Conservation (phyloP, 1,139 yeast species). For the Sugiyamaella castrensis region DNA sequence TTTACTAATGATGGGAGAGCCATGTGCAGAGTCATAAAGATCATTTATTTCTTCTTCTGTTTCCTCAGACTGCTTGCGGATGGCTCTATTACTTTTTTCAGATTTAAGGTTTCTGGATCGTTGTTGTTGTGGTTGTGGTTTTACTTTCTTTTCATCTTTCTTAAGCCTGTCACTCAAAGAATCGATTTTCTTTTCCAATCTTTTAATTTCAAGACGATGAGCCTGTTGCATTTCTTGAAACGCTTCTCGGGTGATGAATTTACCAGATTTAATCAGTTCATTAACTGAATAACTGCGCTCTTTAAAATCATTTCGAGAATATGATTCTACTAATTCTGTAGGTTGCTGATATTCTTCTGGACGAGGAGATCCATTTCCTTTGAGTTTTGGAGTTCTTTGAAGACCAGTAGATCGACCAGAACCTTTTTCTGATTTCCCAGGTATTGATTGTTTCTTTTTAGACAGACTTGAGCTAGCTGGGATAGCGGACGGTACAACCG, state of each 20-base stretch:
- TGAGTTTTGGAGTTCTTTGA: too few relatives aligned
- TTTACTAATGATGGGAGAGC: too few relatives aligned
- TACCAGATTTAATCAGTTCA: constrained; percentile 21
- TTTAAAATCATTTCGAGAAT: constrained; percentile 17
- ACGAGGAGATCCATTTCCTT: too few relatives aligned
- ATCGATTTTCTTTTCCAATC: constrained; percentile 17
- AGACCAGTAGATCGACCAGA: too few relatives aligned
- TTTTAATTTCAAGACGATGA: constrained; percentile 12
- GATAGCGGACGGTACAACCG: too few relatives aligned
- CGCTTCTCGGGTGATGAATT: constrained; percentile 21
- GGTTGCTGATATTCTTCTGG: background rate
- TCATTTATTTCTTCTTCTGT: too few relatives aligned
- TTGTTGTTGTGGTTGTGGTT: background rate
- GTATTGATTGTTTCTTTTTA: too few relatives aligned
- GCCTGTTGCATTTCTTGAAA: constrained; percentile 15
- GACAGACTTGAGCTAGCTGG: too few relatives aligned
- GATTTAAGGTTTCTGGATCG: background rate
- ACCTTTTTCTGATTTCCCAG: too few relatives aligned
- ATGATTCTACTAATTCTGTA: constrained; percentile 15
- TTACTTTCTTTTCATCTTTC: background rate
- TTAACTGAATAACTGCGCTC: constrained; percentile 17
- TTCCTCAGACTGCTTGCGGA: too few relatives aligned
- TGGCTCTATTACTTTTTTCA: too few relatives aligned
- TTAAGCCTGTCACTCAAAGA: constrained; percentile 14
- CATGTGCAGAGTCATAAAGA: too few relatives aligned